These are phyloP conservation scores for Asclepias syriaca DNA, from an alignment of 257 asterid species.

Conservation along the genomic window DNA sequence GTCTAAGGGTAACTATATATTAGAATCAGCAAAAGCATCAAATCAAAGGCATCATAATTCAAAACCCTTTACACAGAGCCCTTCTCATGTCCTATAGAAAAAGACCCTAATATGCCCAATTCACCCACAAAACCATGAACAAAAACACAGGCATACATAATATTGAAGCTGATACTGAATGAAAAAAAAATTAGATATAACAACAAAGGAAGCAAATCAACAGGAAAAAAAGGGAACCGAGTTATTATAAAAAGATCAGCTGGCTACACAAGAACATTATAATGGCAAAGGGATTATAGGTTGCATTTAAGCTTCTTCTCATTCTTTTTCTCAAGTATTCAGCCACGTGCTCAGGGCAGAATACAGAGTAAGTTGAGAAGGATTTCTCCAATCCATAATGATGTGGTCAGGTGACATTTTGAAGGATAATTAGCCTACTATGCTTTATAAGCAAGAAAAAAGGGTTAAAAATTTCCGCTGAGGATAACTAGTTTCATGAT, in stretches of 20 bases:
- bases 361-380: no score
- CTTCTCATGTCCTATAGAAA: not conserved
- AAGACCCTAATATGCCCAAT: not conserved
- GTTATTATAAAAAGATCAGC: no score
- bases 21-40: not conserved
- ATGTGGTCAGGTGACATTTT: not conserved
- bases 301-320: not conserved
- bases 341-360: not conserved
- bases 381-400: not conserved
- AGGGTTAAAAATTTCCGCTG: not conserved
- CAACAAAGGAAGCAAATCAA: no score
- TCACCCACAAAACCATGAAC: not conserved
- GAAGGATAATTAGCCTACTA: not conserved
- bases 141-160: not conserved
- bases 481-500: not conserved
- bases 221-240: no score
- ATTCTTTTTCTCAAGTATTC: not conserved
- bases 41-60: not conserved
- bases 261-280: no score
- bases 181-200: no score
- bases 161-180: no score
- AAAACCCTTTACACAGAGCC: not conserved
- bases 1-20: not conserved
- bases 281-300: no score
- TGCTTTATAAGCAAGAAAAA: not conserved